Evolutionary conservation across 2,329 filamentous ascomycete species (phyloP).

Genomic region (Microsporum audouinii): DNA sequence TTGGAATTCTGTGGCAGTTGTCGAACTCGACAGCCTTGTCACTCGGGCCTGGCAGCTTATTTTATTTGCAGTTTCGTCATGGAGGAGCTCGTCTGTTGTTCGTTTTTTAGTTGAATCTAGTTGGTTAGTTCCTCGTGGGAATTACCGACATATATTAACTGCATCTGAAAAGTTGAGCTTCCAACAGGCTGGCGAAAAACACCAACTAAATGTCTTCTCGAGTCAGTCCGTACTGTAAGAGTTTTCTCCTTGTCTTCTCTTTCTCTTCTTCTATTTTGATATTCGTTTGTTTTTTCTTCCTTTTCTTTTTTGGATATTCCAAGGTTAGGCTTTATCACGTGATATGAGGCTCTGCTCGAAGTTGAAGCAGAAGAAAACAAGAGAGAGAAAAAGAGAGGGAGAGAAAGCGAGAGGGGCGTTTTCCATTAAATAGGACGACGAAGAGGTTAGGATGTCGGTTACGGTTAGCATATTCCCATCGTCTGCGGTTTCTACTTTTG

Average conservation of each 20-base stretch:
- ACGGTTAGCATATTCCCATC: constrained; percentile 8
- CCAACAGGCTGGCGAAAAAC: not conserved
- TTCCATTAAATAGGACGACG: no score
- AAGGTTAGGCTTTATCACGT: not conserved
- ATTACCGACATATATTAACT: not conserved
- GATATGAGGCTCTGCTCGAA: not conserved
- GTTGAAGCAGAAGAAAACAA: not conserved
- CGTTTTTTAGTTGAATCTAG: not conserved
- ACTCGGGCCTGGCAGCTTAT: not conserved
- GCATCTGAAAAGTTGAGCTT: not conserved
- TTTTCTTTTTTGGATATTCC: not conserved
- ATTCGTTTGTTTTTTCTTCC: not conserved
- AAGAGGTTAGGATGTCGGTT: constrained; percentile 10
- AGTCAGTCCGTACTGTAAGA: not conserved
- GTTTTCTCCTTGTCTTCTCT: not conserved
- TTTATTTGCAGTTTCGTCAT: not conserved
- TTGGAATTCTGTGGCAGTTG: not conserved
- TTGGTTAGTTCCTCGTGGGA: not conserved
- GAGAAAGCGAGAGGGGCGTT: not conserved
- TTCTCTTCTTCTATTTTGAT: not conserved
- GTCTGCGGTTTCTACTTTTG: not conserved
- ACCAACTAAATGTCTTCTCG: not conserved
- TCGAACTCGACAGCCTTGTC: not conserved
- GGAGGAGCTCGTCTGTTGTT: not conserved
- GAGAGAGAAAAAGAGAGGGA: not conserved